Percentiles rank a stretch among this genome's conserved stretches.
Conservation (phyloP, 1,284 basidiomycete genomes). For the Irpex sp. region DNA sequence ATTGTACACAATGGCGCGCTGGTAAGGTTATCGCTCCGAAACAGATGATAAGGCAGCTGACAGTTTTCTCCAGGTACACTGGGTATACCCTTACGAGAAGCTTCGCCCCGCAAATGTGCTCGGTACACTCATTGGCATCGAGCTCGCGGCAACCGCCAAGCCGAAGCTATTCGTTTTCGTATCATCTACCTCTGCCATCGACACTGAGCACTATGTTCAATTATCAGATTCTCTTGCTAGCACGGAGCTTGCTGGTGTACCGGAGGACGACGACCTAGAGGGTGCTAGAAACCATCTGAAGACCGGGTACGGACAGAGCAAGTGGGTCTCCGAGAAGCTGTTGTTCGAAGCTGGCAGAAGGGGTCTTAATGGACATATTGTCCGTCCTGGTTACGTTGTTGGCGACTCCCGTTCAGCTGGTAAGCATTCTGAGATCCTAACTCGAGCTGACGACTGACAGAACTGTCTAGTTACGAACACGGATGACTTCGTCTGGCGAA, state of each 20-base stretch:
- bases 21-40: constrained; percentile 44
- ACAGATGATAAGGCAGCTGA: neutral
- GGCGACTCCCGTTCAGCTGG: constrained; percentile 88
- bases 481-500: constrained; percentile 97
- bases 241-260: constrained; percentile 59
- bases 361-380: constrained; percentile 85
- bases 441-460: constrained; percentile 6
- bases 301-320: constrained; percentile 95
- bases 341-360: constrained; percentile 87
- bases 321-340: constrained; percentile 98
- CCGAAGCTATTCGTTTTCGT: constrained; percentile 89
- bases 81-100: constrained; percentile 98
- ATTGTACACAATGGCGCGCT: constrained; percentile 96
- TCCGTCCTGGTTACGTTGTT: constrained; percentile 95
- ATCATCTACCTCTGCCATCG: constrained; percentile 92
- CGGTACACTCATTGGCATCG: constrained; percentile 81
- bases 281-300: constrained; percentile 77
- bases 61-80: constrained; percentile 71
- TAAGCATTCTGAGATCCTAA: constrained; percentile 34
- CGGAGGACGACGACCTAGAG: constrained; percentile 90
- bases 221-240: constrained; percentile 67
- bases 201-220: constrained; percentile 87
- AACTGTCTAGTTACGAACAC: constrained; percentile 84
- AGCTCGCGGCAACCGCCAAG: constrained; percentile 73
- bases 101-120: constrained; percentile 91